Evolutionary conservation across 73 alveolate genomes (phyloP).

Genomic region (Symbiodinium natans): DNA sequence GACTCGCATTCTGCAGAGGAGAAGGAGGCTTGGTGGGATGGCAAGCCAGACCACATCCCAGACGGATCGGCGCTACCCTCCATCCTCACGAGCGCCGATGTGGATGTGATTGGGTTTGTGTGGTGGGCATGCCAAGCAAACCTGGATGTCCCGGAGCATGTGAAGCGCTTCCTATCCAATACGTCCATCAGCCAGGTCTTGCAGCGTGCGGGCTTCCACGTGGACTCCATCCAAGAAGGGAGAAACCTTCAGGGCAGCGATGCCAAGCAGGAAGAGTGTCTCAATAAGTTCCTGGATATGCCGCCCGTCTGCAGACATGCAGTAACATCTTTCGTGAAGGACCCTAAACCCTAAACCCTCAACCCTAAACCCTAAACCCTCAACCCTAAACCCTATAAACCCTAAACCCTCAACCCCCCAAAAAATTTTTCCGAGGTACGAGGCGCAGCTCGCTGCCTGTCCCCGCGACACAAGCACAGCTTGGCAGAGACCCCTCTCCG

Average conservation of each 20-base stretch:
- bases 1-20: not conserved
- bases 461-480: not conserved
- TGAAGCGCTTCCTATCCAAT: not conserved
- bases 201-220: not conserved
- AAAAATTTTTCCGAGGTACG: not conserved
- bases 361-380: too few relatives aligned
- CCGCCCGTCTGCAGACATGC: not conserved
- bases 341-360: too few relatives aligned
- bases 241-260: not conserved
- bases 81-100: not conserved
- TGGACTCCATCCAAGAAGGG: not conserved
- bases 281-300: constrained; percentile 5
- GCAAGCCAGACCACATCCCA: not conserved
- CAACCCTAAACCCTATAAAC: too few relatives aligned
- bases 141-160: not conserved
- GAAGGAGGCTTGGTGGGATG: not conserved
- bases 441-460: not conserved
- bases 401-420: too few relatives aligned
- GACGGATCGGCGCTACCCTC: not conserved
- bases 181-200: not conserved
- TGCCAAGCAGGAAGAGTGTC: constrained; percentile 17
- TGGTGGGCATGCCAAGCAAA: constrained; percentile 43
- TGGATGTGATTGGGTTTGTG: not conserved
- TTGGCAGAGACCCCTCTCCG: constrained; percentile 41
- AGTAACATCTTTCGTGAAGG: too few relatives aligned